Conservation (phyloP, 1,284 basidiomycete genomes). For the Rhodofomes roseus region DNA sequence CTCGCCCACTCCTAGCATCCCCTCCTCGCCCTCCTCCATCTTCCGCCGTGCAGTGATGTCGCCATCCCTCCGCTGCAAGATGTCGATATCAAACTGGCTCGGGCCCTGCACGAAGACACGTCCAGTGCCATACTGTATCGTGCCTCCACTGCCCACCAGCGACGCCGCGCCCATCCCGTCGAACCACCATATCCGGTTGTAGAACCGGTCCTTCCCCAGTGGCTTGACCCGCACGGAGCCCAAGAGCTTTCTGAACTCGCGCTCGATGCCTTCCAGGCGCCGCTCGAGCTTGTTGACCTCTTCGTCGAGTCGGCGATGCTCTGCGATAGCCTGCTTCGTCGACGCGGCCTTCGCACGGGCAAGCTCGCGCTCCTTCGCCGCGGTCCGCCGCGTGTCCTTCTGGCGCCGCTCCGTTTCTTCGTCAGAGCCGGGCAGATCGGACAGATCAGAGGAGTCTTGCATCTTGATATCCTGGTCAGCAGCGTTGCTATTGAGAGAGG, state of each 20-base stretch:
- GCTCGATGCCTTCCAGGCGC: slow-evolving; percentile 83
- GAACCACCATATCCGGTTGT: slow-evolving; percentile 97
- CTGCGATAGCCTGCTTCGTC: slow-evolving; percentile 66
- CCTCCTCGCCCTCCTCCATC: slow-evolving; percentile 77
- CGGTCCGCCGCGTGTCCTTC: slow-evolving; percentile 32
- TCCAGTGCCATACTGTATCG: slow-evolving; percentile 83
- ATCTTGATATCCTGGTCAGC: slow-evolving; percentile 53
- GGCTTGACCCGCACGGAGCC: slow-evolving; percentile 85
- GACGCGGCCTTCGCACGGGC: slow-evolving; percentile 71
- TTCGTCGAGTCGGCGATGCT: slow-evolving; percentile 81
- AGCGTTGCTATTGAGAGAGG: slow-evolving; percentile 21
- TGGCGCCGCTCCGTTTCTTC: slow-evolving; percentile 46
- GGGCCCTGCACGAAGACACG: slow-evolving; percentile 90
- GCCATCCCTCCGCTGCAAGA: slow-evolving; percentile 53
- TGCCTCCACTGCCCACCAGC: slow-evolving; percentile 69
- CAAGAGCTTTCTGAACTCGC: slow-evolving; percentile 87
- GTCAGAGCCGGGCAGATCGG: slow-evolving; percentile 50
- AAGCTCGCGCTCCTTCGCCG: slow-evolving; percentile 73
- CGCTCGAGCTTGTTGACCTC: slow-evolving; percentile 80
- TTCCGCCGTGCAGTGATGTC: slow-evolving; percentile 56
- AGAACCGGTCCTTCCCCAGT: slow-evolving; percentile 88
- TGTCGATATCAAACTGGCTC: slow-evolving; percentile 71
- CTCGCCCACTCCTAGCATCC: slow-evolving; percentile 69
- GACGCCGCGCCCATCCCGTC: slow-evolving; percentile 90
- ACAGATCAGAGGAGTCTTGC: slow-evolving; percentile 67